These are phyloP conservation scores for Limnomonas spitsbergensis DNA, from an alignment of 139 green algal species.

Conservation along the genomic window DNA sequence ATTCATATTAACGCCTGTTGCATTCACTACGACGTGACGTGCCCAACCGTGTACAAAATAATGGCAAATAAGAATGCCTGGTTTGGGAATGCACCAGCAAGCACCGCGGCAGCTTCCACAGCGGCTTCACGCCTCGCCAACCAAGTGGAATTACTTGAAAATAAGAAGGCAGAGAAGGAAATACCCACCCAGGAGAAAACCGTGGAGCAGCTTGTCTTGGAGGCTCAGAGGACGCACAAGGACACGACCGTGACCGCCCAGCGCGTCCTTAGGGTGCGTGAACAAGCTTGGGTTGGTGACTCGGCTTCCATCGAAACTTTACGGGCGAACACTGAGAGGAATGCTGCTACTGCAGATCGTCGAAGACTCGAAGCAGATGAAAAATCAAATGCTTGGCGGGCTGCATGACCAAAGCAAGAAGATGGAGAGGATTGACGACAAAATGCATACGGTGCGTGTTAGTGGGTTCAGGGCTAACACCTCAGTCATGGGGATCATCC, in stretches of 20 bases:
- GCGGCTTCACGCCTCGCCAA: background rate
- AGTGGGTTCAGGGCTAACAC: too few species aligned
- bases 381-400: background rate
- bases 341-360: background rate
- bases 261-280: background rate
- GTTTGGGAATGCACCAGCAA: too few species aligned
- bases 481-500: too few species aligned
- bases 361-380: constrained; percentile 13
- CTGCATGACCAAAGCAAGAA: constrained; percentile 6
- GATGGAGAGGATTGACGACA: constrained; percentile 1
- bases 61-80: too few species aligned
- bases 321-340: too few species aligned
- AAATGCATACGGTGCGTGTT: constrained; percentile 6
- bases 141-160: background rate
- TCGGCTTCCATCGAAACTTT: too few species aligned
- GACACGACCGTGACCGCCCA: constrained; percentile 8
- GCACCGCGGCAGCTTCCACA: background rate
- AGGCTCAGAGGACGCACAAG: constrained; percentile 7
- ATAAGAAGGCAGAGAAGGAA: background rate
- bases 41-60: too few species aligned
- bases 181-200: background rate
- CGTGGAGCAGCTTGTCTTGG: background rate
- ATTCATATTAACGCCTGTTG: too few species aligned
- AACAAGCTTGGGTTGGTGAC: background rate
- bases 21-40: too few species aligned